Percentiles rank a stretch among this genome's conserved stretches.
Evolutionary conservation across 495 filamentous ascomycete genomes (phyloP).

Genomic region (Ascodesmis nigricans): DNA sequence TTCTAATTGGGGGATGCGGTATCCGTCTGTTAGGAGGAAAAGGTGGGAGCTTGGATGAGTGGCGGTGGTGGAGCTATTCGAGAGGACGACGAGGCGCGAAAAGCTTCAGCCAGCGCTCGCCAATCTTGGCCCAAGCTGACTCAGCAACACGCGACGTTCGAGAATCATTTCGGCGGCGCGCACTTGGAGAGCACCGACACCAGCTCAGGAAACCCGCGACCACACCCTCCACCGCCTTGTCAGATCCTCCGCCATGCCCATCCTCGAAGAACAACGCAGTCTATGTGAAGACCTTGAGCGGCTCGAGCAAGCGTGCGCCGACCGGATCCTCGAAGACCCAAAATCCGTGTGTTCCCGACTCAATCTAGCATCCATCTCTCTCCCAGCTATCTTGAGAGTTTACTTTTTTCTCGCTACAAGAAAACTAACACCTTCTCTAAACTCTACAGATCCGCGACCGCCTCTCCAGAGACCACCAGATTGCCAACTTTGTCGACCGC

Average conservation of each 20-base stretch:
- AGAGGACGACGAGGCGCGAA: no score
- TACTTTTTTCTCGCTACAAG: background rate
- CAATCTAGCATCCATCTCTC: slow-evolving; percentile 20
- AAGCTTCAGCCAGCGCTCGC: no score
- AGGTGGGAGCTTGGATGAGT: background rate
- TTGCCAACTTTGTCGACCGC: slow-evolving; percentile 61
- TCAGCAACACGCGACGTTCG: no score
- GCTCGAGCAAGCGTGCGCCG: slow-evolving; percentile 77
- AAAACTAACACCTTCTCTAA: slow-evolving; percentile 21
- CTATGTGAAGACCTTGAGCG: slow-evolving; percentile 90
- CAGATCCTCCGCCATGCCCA: slow-evolving; percentile 20
- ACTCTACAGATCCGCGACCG: slow-evolving; percentile 54
- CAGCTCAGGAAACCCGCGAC: no score
- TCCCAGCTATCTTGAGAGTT: background rate
- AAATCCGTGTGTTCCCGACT: no score
- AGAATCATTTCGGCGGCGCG: no score
- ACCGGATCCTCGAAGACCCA: slow-evolving; percentile 69
- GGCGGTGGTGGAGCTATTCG: background rate
- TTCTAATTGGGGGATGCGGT: background rate
- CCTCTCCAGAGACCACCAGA: slow-evolving; percentile 71
- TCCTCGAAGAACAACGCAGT: slow-evolving; percentile 78
- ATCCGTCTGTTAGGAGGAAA: background rate
- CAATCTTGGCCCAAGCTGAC: no score
- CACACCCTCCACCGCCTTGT: no score
- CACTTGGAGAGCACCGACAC: no score